Evolutionary conservation across 257 asterid species (phyloP).

Genomic region (Perilla frutescens): DNA sequence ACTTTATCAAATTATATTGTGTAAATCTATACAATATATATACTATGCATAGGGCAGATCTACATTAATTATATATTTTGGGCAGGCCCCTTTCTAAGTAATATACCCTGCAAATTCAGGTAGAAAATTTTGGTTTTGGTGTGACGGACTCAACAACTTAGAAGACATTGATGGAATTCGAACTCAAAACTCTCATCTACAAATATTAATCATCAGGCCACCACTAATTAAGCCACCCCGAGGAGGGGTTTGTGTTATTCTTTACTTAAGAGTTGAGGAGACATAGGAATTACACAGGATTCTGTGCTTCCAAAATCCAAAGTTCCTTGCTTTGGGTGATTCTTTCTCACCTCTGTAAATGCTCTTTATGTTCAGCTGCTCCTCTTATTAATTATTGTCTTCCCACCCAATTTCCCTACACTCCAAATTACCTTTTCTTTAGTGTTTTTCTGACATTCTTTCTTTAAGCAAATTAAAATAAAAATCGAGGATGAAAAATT

Average conservation of each 20-base stretch:
- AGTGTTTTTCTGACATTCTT: constrained; percentile 1
- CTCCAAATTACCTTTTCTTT: constrained; percentile 8
- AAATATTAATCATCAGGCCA: not conserved
- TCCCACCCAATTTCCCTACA: constrained; percentile 11
- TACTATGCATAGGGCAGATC: too few species aligned
- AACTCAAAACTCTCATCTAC: not conserved
- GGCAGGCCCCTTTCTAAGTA: too few species aligned
- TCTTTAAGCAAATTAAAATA: not conserved
- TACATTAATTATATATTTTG: too few species aligned
- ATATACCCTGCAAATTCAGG: too few species aligned
- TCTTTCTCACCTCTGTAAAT: constrained; percentile 70
- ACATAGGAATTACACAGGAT: constrained; percentile 62
- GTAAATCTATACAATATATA: not conserved
- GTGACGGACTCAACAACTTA: too few species aligned
- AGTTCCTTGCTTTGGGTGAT: constrained; percentile 63
- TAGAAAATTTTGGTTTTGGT: too few species aligned
- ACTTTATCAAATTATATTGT: constrained; percentile 47
- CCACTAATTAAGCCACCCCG: not conserved
- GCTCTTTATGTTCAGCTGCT: constrained; percentile 43
- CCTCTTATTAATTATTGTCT: not conserved
- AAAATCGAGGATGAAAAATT: not conserved
- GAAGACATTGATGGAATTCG: not conserved
- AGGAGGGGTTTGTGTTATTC: constrained; percentile 46
- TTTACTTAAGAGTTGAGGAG: constrained; percentile 50
- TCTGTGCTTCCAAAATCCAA: constrained; percentile 63